These are phyloP conservation scores for Colletotrichum musae DNA, from an alignment of 2,329 filamentous ascomycete species.

Conservation along the genomic window DNA sequence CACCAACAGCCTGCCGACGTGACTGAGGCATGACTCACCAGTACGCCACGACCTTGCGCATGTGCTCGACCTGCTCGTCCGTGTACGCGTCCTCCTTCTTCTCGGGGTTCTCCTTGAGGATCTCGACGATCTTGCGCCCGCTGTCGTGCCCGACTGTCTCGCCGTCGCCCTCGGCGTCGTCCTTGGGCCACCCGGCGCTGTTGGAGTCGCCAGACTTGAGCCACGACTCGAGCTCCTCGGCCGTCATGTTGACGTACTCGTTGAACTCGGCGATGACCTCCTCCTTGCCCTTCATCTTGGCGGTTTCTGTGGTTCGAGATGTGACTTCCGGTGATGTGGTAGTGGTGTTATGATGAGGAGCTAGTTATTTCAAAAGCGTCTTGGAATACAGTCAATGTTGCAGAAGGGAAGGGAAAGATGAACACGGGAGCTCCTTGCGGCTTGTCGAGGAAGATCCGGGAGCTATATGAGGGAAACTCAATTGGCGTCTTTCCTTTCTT, in stretches of 20 bases:
- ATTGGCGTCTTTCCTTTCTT: slow-evolving; percentile 9
- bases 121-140: slow-evolving; percentile 74
- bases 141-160: slow-evolving; percentile 76
- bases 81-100: slow-evolving; percentile 71
- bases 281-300: slow-evolving; percentile 46
- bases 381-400: not conserved
- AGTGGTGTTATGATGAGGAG: not conserved
- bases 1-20: accelerated
- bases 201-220: slow-evolving; percentile 71
- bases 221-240: slow-evolving; percentile 73
- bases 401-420: not conserved
- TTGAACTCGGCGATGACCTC: slow-evolving; percentile 71
- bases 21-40: slow-evolving; percentile 54
- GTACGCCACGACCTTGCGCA: slow-evolving; percentile 75
- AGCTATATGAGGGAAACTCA: slow-evolving; percentile 40
- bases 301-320: not conserved
- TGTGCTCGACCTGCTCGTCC: slow-evolving; percentile 68
- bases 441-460: not conserved
- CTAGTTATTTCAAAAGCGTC: not conserved
- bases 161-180: slow-evolving; percentile 65
- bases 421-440: not conserved
- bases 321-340: not conserved
- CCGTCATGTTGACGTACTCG: slow-evolving; percentile 75
- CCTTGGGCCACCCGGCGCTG: slow-evolving; percentile 72
- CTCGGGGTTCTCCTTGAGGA: slow-evolving; percentile 72